These are phyloP conservation scores for Penicillium fuscoglaucum DNA, from an alignment of 2,329 filamentous ascomycete species.

Conservation along the genomic window DNA sequence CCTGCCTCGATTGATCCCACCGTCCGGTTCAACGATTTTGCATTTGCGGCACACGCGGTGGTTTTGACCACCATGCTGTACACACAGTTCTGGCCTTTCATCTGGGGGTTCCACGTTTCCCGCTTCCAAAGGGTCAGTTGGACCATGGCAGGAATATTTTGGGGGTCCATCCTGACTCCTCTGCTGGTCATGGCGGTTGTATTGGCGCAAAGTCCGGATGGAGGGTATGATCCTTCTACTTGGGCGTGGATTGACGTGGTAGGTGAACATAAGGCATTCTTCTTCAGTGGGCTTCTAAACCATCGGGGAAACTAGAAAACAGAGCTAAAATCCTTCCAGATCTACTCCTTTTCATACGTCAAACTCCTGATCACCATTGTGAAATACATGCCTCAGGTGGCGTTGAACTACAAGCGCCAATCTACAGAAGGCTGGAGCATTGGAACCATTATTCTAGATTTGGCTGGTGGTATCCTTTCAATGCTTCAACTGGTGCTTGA, in stretches of 20 bases:
- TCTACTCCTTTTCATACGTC: constrained; percentile 75
- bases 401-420: constrained; percentile 78
- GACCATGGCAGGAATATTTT: constrained; percentile 68
- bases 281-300: neutral
- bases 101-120: constrained; percentile 75
- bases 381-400: constrained; percentile 88
- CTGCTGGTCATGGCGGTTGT: constrained; percentile 45
- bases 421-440: constrained; percentile 91
- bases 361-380: constrained; percentile 85
- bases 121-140: constrained; percentile 55
- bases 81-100: constrained; percentile 68
- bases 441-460: constrained; percentile 76
- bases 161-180: constrained; percentile 61
- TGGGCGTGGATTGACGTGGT: constrained; percentile 69
- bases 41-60: constrained; percentile 80
- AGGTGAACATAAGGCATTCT: constrained; percentile 22
- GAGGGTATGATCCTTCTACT: constrained; percentile 47
- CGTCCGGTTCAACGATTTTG: constrained; percentile 85
- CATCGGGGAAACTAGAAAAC: no score
- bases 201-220: constrained; percentile 40
- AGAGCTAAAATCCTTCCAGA: constrained; percentile 36
- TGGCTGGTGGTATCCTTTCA: constrained; percentile 77
- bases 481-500: constrained; percentile 81
- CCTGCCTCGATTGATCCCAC: constrained; percentile 72
- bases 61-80: constrained; percentile 70